Percentiles rank a stretch among this genome's conserved stretches.
Conservation (phyloP, 169 alveolate genomes). For the Perkinsus chesapeaki region DNA sequence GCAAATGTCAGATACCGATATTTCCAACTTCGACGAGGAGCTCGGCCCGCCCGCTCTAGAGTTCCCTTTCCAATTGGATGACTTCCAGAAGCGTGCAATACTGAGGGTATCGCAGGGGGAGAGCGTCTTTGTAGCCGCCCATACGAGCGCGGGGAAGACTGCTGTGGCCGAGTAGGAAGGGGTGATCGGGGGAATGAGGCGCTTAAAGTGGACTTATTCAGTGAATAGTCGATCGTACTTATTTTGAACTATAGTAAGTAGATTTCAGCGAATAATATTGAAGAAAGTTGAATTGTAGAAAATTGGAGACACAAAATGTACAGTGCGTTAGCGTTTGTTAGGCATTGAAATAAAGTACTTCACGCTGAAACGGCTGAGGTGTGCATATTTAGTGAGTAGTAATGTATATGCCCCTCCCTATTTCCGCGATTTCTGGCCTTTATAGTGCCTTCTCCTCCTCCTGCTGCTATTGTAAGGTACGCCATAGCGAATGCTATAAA, state of each 20-base stretch:
- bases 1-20: background rate
- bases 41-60: slow-evolving; percentile 48
- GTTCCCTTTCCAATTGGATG: slow-evolving; percentile 89
- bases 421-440: no score
- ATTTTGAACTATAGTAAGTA: no score
- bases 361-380: no score
- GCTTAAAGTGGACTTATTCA: background rate
- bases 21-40: background rate
- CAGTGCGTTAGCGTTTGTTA: no score
- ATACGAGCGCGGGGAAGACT: slow-evolving; percentile 81
- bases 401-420: no score
- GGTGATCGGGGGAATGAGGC: background rate
- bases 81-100: slow-evolving; percentile 91
- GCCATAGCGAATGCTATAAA: slow-evolving; percentile 92
- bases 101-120: slow-evolving; percentile 78
- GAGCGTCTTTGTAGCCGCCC: slow-evolving; percentile 96
- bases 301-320: no score
- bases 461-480: slow-evolving; percentile 94
- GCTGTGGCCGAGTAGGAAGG: slow-evolving; percentile 39
- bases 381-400: no score
- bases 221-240: background rate
- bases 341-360: no score
- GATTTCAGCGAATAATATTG: no score
- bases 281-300: no score
- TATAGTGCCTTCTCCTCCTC: no score